A percentile compares a stretch with the other conserved stretches of the same genome.
Evolutionary conservation across 2,329 filamentous ascomycete genomes (phyloP).

Genomic region (Phaeosphaeria sp.): DNA sequence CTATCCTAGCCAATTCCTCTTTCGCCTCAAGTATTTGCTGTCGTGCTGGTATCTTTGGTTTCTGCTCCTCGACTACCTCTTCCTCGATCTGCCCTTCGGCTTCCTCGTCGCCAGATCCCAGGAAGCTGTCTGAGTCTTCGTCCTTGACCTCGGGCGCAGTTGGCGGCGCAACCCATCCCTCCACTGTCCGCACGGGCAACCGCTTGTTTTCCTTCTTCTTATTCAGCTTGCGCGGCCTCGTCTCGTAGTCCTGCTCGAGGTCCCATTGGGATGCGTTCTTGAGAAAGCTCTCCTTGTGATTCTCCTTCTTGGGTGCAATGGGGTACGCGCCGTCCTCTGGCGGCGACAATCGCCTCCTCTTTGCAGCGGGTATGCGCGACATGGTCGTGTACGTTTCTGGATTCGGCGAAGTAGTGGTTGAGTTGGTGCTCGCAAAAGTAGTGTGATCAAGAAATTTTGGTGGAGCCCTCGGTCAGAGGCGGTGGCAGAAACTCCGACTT

Average conservation of each 20-base stretch:
- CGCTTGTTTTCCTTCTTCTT: constrained; percentile 75
- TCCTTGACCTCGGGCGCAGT: constrained; percentile 54
- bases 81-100: constrained; percentile 55
- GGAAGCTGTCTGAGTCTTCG: constrained; percentile 67
- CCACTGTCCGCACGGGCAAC: constrained; percentile 84
- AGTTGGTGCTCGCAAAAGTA: constrained; percentile 9
- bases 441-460: constrained; percentile 30
- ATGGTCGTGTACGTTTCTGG: constrained; percentile 20
- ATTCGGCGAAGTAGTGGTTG: neutral
- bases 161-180: constrained; percentile 72
- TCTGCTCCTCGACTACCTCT: constrained; percentile 54
- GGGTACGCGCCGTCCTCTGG: constrained; percentile 34
- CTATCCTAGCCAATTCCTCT: constrained; percentile 87
- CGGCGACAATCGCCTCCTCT: constrained; percentile 47
- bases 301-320: constrained; percentile 14
- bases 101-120: constrained; percentile 62
- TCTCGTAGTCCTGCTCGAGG: constrained; percentile 90
- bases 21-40: constrained; percentile 87
- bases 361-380: constrained; percentile 44
- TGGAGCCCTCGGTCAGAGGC: constrained; percentile 13
- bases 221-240: constrained; percentile 74
- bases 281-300: constrained; percentile 64
- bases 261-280: constrained; percentile 83
- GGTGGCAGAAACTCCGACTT: constrained; percentile 20
- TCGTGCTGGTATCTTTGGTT: constrained; percentile 72